These are phyloP conservation scores for Raphanus raphanistrum DNA, from an alignment of 345 rosid genomes.

Conservation along the genomic window DNA sequence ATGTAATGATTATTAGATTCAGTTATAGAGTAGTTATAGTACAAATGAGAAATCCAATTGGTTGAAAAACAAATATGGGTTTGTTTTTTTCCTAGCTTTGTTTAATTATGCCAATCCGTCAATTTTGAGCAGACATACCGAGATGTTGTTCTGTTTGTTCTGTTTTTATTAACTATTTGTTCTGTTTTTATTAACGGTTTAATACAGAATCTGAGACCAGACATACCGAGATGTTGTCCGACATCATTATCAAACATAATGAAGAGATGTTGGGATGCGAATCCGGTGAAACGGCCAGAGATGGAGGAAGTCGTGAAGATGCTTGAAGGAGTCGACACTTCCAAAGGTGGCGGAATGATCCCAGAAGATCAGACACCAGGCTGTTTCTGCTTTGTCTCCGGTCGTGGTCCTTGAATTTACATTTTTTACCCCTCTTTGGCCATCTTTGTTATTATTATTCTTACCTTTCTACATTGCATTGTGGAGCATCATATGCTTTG, in stretches of 20 bases:
- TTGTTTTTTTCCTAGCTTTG: background rate
- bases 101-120: background rate
- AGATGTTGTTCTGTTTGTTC: background rate
- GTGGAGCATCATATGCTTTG: conserved; percentile 34
- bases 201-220: conserved; percentile 86
- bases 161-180: background rate
- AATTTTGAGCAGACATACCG: background rate
- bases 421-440: background rate
- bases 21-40: background rate
- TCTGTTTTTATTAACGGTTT: background rate
- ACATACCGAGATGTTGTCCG: conserved; percentile 92
- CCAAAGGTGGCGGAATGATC: conserved; percentile 99
- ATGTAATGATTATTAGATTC: background rate
- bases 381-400: conserved; percentile 75
- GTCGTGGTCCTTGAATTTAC: conserved; percentile 72
- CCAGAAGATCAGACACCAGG: conserved; percentile 76
- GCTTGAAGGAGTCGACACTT: conserved; percentile 86
- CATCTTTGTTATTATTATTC: background rate
- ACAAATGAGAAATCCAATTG: background rate
- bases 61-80: background rate
- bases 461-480: conserved; percentile 15
- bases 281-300: conserved; percentile 85
- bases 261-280: conserved; percentile 92
- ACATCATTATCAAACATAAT: conserved; percentile 64
- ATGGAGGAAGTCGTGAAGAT: conserved; percentile 84